phyloP scores from a whole-genome alignment of 2,329 filamentous ascomycete species.

The Xylariaceae sp. region DNA sequence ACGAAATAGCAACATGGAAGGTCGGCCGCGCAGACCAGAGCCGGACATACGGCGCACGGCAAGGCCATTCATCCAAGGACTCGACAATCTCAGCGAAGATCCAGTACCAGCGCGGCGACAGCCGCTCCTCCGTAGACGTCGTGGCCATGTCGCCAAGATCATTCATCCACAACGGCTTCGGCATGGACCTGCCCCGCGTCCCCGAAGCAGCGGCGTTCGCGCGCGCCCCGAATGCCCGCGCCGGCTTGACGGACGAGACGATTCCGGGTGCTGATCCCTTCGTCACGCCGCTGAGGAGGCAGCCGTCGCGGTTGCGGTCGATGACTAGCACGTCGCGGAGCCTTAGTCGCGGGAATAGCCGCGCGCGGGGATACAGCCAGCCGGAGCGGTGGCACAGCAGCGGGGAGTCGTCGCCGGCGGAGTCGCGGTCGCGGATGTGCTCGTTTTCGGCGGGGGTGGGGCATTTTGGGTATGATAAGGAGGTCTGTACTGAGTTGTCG shows the following conservation, averaged over 20 bases:
- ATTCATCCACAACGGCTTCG: slow-evolving; percentile 38
- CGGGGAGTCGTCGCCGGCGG: slow-evolving; percentile 34
- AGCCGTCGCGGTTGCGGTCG: slow-evolving; percentile 48
- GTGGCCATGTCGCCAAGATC: slow-evolving; percentile 31
- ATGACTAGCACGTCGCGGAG: slow-evolving; percentile 34
- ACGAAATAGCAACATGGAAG: slow-evolving; percentile 64
- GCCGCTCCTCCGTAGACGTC: slow-evolving; percentile 32
- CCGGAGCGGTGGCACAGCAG: slow-evolving; percentile 40
- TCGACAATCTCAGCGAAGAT: slow-evolving; percentile 42
- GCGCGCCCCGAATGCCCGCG: slow-evolving; percentile 58
- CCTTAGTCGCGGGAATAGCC: slow-evolving; percentile 25
- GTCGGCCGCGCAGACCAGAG: slow-evolving; percentile 36
- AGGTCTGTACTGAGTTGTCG: slow-evolving; percentile 44
- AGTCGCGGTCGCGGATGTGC: slow-evolving; percentile 40
- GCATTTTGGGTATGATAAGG: slow-evolving; percentile 41
- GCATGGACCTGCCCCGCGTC: slow-evolving; percentile 41
- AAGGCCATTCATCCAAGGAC: slow-evolving; percentile 34
- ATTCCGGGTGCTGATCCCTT: slow-evolving; percentile 59
- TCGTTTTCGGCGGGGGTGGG: slow-evolving; percentile 43
- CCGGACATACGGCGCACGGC: too few relatives aligned
- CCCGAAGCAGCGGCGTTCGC: slow-evolving; percentile 52
- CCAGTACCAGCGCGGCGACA: slow-evolving; percentile 43
- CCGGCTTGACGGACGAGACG: slow-evolving; percentile 58
- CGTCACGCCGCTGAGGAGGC: slow-evolving; percentile 49
- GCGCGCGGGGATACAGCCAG: slow-evolving; percentile 43